Evolutionary conservation across 768 basidiomycete genomes (phyloP).

Genomic region (Russula sp.): DNA sequence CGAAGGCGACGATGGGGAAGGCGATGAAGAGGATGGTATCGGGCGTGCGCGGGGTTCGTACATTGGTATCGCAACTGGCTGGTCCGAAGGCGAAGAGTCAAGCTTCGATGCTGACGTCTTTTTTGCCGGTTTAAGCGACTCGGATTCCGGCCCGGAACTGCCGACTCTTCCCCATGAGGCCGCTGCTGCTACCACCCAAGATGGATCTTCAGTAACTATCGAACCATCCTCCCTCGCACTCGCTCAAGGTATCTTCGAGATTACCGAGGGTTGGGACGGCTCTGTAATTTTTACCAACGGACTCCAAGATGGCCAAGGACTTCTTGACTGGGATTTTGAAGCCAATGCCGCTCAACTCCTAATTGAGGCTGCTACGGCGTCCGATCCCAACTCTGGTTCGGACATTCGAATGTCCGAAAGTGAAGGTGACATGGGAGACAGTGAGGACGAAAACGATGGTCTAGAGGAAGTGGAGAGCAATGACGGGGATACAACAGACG

Average conservation of each 20-base stretch:
- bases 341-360: constrained; percentile 45
- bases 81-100: constrained; percentile 74
- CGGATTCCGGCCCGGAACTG: constrained; percentile 39
- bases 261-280: constrained; percentile 71
- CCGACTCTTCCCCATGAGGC: constrained; percentile 25
- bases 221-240: constrained; percentile 7
- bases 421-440: constrained; percentile 34
- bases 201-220: constrained; percentile 26
- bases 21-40: constrained; percentile 32
- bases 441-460: constrained; percentile 39
- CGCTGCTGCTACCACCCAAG: constrained; percentile 32
- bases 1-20: constrained; percentile 47
- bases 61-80: constrained; percentile 64
- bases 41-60: constrained; percentile 37
- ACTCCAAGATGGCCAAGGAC: constrained; percentile 46
- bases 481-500: constrained; percentile 76
- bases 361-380: constrained; percentile 43
- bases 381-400: constrained; percentile 33
- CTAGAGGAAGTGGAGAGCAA: constrained; percentile 30
- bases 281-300: constrained; percentile 68
- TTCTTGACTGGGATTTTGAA: constrained; percentile 68
- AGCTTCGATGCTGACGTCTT: constrained; percentile 80
- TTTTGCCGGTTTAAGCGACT: constrained; percentile 69
- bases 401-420: constrained; percentile 46
- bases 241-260: constrained; percentile 44